A percentile compares a stretch with the other conserved stretches of the same genome.
phyloP scores from a whole-genome alignment of 176 grass and related monocot genomes.

The Otatea glauca region DNA sequence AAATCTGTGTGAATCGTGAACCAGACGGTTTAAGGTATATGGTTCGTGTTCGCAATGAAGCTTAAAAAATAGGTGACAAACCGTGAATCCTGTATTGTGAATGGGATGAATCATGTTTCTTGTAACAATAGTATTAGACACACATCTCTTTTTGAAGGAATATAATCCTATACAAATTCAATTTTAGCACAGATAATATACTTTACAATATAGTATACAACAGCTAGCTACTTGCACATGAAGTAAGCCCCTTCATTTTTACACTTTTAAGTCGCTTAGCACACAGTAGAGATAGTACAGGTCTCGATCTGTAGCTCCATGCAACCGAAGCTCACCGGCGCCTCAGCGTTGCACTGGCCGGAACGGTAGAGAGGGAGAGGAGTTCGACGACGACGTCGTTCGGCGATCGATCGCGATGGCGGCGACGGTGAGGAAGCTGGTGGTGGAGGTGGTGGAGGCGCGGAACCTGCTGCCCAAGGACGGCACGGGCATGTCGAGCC shows the following conservation, averaged over 20 bases:
- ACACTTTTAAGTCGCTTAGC: background rate
- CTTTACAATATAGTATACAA: background rate
- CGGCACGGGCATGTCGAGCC: constrained; percentile 84
- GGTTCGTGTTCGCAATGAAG: too few relatives aligned
- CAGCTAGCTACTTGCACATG: constrained; percentile 48
- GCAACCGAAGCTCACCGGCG: constrained; percentile 21
- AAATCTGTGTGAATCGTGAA: too few relatives aligned
- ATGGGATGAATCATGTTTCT: too few relatives aligned
- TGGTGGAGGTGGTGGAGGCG: constrained; percentile 95
- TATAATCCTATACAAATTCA: background rate
- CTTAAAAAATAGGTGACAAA: too few relatives aligned
- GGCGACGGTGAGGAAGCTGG: constrained; percentile 66
- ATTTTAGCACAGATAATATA: background rate
- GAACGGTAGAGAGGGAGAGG: background rate
- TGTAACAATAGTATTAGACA: background rate
- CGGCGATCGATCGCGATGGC: constrained; percentile 24
- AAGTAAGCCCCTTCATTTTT: constrained; percentile 57
- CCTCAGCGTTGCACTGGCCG: constrained; percentile 13
- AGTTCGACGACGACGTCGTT: background rate
- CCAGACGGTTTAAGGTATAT: too few relatives aligned
- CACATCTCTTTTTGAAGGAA: background rate
- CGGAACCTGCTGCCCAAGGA: constrained; percentile 84
- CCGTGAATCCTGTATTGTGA: too few relatives aligned
- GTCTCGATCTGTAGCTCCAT: constrained; percentile 25
- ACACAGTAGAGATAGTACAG: background rate